Base-by-base conservation (phyloP, 257 asterid species). In the Solanum ossicruentum region DNA sequence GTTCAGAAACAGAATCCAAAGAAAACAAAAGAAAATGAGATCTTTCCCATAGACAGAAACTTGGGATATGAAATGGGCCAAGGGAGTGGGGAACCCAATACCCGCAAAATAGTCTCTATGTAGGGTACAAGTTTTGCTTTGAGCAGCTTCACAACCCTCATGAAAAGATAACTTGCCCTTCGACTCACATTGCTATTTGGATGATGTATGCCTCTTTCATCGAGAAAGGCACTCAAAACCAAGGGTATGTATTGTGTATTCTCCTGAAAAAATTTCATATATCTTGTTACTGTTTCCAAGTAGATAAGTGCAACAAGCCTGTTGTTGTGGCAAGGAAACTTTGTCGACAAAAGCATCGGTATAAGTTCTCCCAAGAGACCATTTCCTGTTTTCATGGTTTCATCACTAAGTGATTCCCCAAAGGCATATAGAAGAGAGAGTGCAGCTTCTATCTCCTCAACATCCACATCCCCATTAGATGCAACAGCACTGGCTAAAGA, bases 141-240 rank as follows among this genome's bases (percentile, higher is more conserved):
- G 23, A 97, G 95, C 87, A 93, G 85, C 89, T 91, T 97, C 90
- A 97, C 99, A 88, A 91, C 93, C 92, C 94, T 92, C 98, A 92
- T 93, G 91, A 97, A 95, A 88, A 94, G 99, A 90, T 97, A 97
- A 85, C 99, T 93, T 9, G 99, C 98, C 89, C 99, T 88, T 61
- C 92, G 91, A 86, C 96, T 90, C 58, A 95, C 98, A 84, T 89
- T 92, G 85, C 86, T 81, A 90, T 92, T 95, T 45, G 98, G 94
- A 86, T 97, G 99, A 88, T 93, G 97, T 88, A 95, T 89, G 84
- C 99, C 99, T 88, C 99, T 92, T 93, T 94, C 98, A 85, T 97
- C 99, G 54, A 97, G 98, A 90, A 95, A 97, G 85, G 97, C 97
- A 75, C 89, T 69, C 86, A 97, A 83, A 77, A 91, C 97, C 66